Base-by-base conservation (phyloP, 768 basidiomycete genomes). In the Pholiota molesta region DNA sequence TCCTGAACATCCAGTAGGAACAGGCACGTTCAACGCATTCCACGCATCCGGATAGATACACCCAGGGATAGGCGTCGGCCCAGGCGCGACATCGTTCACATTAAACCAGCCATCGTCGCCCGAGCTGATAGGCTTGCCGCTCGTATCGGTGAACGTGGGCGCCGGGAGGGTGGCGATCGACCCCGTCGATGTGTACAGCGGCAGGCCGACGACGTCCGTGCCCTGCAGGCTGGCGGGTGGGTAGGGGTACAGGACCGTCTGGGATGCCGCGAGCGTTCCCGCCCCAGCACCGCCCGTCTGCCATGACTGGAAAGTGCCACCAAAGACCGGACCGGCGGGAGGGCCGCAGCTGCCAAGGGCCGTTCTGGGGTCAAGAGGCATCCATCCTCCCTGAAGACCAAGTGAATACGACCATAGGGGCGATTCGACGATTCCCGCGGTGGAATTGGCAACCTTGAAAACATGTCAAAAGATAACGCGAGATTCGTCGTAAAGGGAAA, bases 151-250 rank as follows among this genome's bases (percentile, higher is more conserved):
- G 37, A 75, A 73, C 1, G 80, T 78, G 35, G 78, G 78, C 52
- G 73, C 72, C 0, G 87, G 82, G 64, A 89, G 82, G 14, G 83
- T 85, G 31, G 82, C 82, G 45, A 81, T 81, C 7, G 87, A 76
- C 17, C 88, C 91, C 0, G 90, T 91, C 5, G 83, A 76, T 2
- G 90, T 89, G 72, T 92, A 93, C 5, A 83, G 77, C 0, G 91
- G 92, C 10, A 92, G 74, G 28, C 68, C 64, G 19, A 78, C 70
- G 5, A 74, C 82, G 57, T 80, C 75, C 42, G 72, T 78, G 19
- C 69, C 67, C 10, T 67, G 69, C 54, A 92, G 80, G n/a, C 78
- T 69, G 11, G 83, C 72, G 17, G 91, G 90, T 31, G 91, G 91
- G 87, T 88, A 93, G 31, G 80, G 73, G 62, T 77, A 81, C 16